Evolutionary conservation across 1,139 yeast species (phyloP).

Genomic region (Taphrina confusa): DNA sequence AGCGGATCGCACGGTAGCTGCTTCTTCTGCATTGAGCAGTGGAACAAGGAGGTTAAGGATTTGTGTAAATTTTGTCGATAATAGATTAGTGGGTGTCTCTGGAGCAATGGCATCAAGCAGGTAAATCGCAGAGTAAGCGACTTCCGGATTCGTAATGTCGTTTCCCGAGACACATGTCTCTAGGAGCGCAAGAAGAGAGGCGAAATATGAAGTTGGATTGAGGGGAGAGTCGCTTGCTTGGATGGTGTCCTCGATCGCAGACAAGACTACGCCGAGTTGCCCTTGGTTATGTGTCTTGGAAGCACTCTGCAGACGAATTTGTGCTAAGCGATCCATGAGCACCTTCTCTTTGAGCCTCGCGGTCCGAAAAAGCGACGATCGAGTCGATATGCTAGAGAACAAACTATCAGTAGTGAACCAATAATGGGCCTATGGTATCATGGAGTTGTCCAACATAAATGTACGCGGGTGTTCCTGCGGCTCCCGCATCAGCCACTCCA

Average conservation of each 20-base stretch:
- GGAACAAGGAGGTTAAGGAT: slow-evolving; percentile 80
- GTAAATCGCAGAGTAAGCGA: slow-evolving; percentile 78
- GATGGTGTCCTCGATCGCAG: slow-evolving; percentile 88
- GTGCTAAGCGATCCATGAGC: slow-evolving; percentile 36
- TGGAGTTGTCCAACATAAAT: too few species aligned
- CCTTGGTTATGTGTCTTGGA: slow-evolving; percentile 37
- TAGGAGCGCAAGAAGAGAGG: slow-evolving; percentile 56
- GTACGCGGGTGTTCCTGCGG: slow-evolving; percentile 23
- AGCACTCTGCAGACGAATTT: slow-evolving; percentile 35
- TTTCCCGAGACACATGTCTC: slow-evolving; percentile 48
- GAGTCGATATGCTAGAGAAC: too few species aligned
- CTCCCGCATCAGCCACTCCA: slow-evolving; percentile 6
- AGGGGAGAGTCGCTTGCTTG: slow-evolving; percentile 64
- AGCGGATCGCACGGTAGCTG: slow-evolving; percentile 81
- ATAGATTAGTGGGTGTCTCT: slow-evolving; percentile 65
- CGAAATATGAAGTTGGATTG: slow-evolving; percentile 72
- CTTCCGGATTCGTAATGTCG: slow-evolving; percentile 56
- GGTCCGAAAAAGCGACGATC: too few species aligned
- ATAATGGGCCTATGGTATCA: too few species aligned
- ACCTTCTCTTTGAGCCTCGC: too few species aligned
- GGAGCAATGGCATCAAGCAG: slow-evolving; percentile 80
- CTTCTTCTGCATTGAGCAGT: slow-evolving; percentile 71
- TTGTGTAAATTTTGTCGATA: slow-evolving; percentile 72
- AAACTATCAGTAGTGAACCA: too few species aligned
- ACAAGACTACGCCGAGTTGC: slow-evolving; percentile 63